Percentiles rank a stretch among this genome's conserved stretches.
phyloP scores from a whole-genome alignment of 1,139 yeast genomes.

The Arxiozyma heterogenica region DNA sequence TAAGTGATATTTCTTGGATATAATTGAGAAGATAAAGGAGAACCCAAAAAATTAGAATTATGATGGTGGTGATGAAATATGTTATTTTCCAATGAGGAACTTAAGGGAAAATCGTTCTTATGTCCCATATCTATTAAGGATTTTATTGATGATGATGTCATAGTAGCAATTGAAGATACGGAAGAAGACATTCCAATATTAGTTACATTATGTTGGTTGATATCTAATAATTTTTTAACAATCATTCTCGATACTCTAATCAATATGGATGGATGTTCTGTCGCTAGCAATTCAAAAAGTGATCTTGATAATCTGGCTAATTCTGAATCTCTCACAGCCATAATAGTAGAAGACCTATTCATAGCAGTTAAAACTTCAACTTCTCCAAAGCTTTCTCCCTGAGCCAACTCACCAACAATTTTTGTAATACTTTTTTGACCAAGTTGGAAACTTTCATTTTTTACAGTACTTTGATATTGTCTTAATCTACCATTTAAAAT shows the following conservation, averaged over 20 bases:
- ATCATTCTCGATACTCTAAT: slow-evolving; percentile 83
- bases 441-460: neutral
- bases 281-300: slow-evolving; percentile 72
- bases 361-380: slow-evolving; percentile 87
- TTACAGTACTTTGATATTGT: slow-evolving; percentile 36
- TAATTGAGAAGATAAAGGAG: neutral
- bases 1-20: slow-evolving; percentile 32
- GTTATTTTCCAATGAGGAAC: slow-evolving; percentile 15
- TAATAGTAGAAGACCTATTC: slow-evolving; percentile 59
- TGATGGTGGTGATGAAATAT: slow-evolving; percentile 10
- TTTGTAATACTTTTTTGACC: slow-evolving; percentile 12
- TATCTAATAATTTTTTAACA: slow-evolving; percentile 51
- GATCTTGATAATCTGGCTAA: slow-evolving; percentile 87
- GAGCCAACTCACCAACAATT: slow-evolving; percentile 72
- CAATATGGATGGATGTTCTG: slow-evolving; percentile 83
- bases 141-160: slow-evolving; percentile 6
- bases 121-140: slow-evolving; percentile 13
- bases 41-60: slow-evolving; percentile 10
- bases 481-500: slow-evolving; percentile 86
- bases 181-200: slow-evolving; percentile 5
- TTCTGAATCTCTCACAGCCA: slow-evolving; percentile 90
- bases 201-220: slow-evolving; percentile 4
- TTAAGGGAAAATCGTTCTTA: slow-evolving; percentile 20
- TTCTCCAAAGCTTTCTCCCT: slow-evolving; percentile 92
- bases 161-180: neutral